A percentile compares a stretch with the other conserved stretches of the same genome.
These are phyloP conservation scores for Kuraishia hungarica DNA, from an alignment of 805 yeast species.

Conservation along the genomic window DNA sequence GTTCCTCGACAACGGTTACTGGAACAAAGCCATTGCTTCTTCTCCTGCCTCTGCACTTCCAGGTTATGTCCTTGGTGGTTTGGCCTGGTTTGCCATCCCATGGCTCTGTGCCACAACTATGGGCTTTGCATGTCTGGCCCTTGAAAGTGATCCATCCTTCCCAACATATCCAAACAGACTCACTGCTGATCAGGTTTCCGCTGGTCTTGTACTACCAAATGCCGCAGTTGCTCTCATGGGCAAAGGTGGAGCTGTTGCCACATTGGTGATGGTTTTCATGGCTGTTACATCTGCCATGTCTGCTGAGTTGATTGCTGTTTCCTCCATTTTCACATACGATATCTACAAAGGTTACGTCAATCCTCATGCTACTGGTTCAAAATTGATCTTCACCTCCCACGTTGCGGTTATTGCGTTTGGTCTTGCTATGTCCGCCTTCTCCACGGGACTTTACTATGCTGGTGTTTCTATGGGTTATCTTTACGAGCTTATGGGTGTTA, in stretches of 20 bases:
- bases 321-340: constrained; percentile 81
- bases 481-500: constrained; percentile 83
- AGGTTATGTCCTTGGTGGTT: constrained; percentile 82
- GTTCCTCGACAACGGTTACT: constrained; percentile 79
- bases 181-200: constrained; percentile 59
- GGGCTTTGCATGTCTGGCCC: constrained; percentile 77
- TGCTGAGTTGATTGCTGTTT: constrained; percentile 83
- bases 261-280: constrained; percentile 75
- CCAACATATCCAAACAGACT: constrained; percentile 71
- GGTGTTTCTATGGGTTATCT: constrained; percentile 81
- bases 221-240: constrained; percentile 84
- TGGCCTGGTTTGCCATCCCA: constrained; percentile 90
- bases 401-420: constrained; percentile 48
- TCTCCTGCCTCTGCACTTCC: constrained; percentile 79
- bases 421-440: constrained; percentile 68
- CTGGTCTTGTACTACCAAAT: constrained; percentile 74
- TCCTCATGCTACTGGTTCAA: constrained; percentile 71
- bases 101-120: constrained; percentile 73
- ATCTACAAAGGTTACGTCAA: constrained; percentile 73
- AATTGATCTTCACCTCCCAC: constrained; percentile 63
- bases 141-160: constrained; percentile 63
- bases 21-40: constrained; percentile 84
- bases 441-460: constrained; percentile 76
- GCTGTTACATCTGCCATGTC: constrained; percentile 92
- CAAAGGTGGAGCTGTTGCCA: constrained; percentile 80